These are phyloP conservation scores for Tylopilus felleus DNA, from an alignment of 768 basidiomycete genomes.

Conservation along the genomic window DNA sequence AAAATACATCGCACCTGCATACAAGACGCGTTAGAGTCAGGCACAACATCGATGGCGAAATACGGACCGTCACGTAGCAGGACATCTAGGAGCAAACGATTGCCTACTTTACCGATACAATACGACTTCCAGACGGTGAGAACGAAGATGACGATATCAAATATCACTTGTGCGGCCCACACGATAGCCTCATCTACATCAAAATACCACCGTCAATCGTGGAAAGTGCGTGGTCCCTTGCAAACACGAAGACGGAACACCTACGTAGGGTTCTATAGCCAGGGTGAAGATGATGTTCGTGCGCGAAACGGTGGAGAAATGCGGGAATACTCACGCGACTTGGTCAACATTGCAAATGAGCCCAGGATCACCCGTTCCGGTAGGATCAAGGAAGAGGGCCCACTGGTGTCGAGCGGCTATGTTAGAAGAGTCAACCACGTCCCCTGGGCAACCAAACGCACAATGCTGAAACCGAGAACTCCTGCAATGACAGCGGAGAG, in stretches of 20 bases:
- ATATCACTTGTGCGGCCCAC: conserved; percentile 15
- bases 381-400: conserved; percentile 1
- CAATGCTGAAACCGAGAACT: conserved; percentile 1
- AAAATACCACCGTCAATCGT: not conserved
- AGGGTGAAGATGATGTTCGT: not conserved
- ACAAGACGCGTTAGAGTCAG: not conserved
- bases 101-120: not conserved
- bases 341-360: not conserved
- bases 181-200: conserved; percentile 3
- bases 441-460: not conserved
- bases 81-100: conserved; percentile 9
- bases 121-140: conserved; percentile 18
- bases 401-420: conserved; percentile 3
- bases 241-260: not conserved
- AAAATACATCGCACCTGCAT: conserved; percentile 17
- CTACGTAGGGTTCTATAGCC: conserved; percentile 11
- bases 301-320: not conserved
- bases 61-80: conserved; percentile 19
- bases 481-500: not conserved
- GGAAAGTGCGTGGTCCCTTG: not conserved
- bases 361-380: not conserved
- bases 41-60: not conserved
- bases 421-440: not conserved
- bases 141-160: conserved; percentile 20
- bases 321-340: conserved; percentile 1